Conservation (phyloP, 257 asterid species). For the Eucommia ulmoides region DNA sequence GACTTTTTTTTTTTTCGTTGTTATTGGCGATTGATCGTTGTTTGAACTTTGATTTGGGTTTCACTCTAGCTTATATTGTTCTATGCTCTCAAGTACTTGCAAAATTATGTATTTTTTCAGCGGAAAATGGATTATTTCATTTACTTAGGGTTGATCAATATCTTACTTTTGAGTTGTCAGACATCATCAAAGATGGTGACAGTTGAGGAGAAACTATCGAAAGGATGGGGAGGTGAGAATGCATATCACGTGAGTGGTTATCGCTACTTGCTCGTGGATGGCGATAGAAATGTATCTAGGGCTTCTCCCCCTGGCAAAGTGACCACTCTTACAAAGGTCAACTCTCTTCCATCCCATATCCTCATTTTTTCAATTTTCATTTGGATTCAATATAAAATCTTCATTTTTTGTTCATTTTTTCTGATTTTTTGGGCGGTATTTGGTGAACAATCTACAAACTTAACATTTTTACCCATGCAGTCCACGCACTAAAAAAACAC, state of each 20-base stretch:
- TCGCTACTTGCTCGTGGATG: conserved; percentile 84
- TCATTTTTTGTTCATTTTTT: too few species aligned
- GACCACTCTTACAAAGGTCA: conserved; percentile 81
- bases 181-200: conserved; percentile 48
- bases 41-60: background rate
- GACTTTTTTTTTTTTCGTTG: background rate
- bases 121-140: too few species aligned
- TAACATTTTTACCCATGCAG: too few species aligned
- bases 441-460: too few species aligned
- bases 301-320: conserved; percentile 98
- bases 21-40: background rate
- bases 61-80: background rate
- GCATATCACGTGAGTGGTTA: conserved; percentile 97
- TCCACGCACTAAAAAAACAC: too few species aligned
- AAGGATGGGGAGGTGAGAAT: conserved; percentile 99
- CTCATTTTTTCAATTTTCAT: background rate
- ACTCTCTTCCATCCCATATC: conserved; percentile 6
- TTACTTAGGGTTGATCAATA: too few species aligned
- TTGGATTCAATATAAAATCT: too few species aligned
- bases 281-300: conserved; percentile 64
- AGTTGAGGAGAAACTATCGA: conserved; percentile 91
- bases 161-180: too few species aligned
- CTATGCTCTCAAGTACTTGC: background rate
- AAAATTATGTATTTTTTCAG: background rate
- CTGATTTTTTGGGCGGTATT: too few species aligned